Percentiles rank a stretch among this genome's conserved stretches.
Evolutionary conservation across 1,284 basidiomycete genomes (phyloP).

Genomic region (Gomphus sp.): DNA sequence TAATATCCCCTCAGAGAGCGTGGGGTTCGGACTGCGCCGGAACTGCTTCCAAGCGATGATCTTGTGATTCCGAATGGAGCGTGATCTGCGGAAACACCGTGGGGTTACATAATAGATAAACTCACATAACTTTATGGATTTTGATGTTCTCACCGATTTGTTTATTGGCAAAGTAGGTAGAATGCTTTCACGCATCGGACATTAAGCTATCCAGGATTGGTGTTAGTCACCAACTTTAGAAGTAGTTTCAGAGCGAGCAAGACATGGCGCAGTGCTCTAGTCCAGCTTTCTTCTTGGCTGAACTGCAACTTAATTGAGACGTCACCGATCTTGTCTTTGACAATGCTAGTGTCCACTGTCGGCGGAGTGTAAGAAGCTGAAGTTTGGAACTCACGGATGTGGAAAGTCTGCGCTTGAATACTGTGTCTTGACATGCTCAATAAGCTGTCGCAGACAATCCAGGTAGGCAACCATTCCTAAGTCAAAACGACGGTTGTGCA

Average conservation of each 20-base stretch:
- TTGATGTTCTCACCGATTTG: background rate
- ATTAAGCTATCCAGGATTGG: background rate
- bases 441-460: slow-evolving; percentile 86
- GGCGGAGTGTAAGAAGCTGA: background rate
- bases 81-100: slow-evolving; percentile 16
- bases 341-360: slow-evolving; percentile 46
- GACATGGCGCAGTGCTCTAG: slow-evolving; percentile 85
- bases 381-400: slow-evolving; percentile 54
- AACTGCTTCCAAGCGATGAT: slow-evolving; percentile 54
- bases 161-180: background rate
- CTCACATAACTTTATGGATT: background rate
- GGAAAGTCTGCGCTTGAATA: slow-evolving; percentile 74
- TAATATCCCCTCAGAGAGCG: slow-evolving; percentile 43
- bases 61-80: slow-evolving; percentile 36
- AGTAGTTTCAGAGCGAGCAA: slow-evolving; percentile 82
- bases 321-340: slow-evolving; percentile 93
- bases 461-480: slow-evolving; percentile 94
- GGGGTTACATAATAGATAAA: background rate
- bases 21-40: slow-evolving; percentile 54
- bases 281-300: slow-evolving; percentile 94
- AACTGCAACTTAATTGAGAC: slow-evolving; percentile 91
- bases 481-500: slow-evolving; percentile 95
- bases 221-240: slow-evolving; percentile 72
- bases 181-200: background rate
- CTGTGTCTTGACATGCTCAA: slow-evolving; percentile 72